Percentiles rank a stretch among this genome's conserved stretches.
Evolutionary conservation across 2,329 filamentous ascomycete genomes (phyloP).

Genomic region (Ascochyta pisi): DNA sequence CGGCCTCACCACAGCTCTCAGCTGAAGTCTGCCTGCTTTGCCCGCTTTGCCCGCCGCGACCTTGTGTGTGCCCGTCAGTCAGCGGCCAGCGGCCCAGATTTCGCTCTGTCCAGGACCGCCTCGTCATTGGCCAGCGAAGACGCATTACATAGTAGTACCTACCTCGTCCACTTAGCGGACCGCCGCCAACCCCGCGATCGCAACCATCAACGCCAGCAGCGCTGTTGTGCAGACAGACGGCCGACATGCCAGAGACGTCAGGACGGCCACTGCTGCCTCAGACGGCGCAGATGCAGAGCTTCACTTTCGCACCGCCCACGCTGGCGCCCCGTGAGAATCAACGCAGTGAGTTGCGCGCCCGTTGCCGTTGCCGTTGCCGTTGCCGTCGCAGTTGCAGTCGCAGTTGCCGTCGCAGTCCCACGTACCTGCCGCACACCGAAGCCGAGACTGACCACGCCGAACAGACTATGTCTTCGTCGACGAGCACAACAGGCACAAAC

Average conservation of each 20-base stretch:
- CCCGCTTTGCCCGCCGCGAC: not conserved
- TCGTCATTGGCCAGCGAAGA: slow-evolving; percentile 38
- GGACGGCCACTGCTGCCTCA: slow-evolving; percentile 70
- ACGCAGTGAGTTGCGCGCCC: slow-evolving; percentile 69
- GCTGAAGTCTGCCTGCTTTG: slow-evolving; percentile 19
- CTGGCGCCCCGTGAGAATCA: slow-evolving; percentile 75
- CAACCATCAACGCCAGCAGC: slow-evolving; percentile 29
- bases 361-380: not conserved
- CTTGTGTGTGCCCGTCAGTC: slow-evolving; percentile 19
- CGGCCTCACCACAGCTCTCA: slow-evolving; percentile 26
- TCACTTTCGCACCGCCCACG: slow-evolving; percentile 74
- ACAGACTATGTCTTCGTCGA: slow-evolving; percentile 98
- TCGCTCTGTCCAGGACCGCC: slow-evolving; percentile 24
- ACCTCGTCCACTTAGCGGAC: slow-evolving; percentile 28
- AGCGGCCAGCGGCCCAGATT: slow-evolving; percentile 23
- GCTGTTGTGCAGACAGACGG: slow-evolving; percentile 10
- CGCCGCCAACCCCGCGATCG: slow-evolving; percentile 44
- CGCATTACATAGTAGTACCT: slow-evolving; percentile 31
- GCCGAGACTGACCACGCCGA: slow-evolving; percentile 29
- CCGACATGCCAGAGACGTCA: slow-evolving; percentile 67
- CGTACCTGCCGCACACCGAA: not conserved
- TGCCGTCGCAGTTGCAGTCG: too few relatives aligned
- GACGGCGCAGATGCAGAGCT: slow-evolving; percentile 74
- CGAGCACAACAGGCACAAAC: slow-evolving; percentile 97
- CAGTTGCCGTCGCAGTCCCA: too few relatives aligned